phyloP scores from a whole-genome alignment of 228 moss, liverwort and hornwort genomes.

The Sphagnum fallax region DNA sequence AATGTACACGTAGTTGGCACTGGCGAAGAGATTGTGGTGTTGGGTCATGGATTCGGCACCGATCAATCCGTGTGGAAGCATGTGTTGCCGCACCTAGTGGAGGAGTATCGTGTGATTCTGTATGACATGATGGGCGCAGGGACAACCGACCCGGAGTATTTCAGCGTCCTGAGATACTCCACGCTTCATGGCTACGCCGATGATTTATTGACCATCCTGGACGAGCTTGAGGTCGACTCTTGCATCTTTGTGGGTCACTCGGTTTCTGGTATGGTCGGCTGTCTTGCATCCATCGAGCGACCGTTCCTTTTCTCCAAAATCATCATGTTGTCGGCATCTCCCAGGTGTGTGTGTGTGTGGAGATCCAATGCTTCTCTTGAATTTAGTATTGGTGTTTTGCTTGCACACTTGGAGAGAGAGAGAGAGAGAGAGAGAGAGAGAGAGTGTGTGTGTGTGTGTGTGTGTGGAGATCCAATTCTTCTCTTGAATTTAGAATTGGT shows the following conservation, averaged over 20 bases:
- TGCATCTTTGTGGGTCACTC: slow-evolving; percentile 61
- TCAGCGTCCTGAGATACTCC: slow-evolving; percentile 47
- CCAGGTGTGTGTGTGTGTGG: slow-evolving; percentile 25
- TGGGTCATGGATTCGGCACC: slow-evolving; percentile 73
- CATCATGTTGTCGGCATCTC: slow-evolving; percentile 56
- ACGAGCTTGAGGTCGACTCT: slow-evolving; percentile 40
- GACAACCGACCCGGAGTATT: slow-evolving; percentile 60
- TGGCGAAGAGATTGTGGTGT: slow-evolving; percentile 43
- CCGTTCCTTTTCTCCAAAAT: slow-evolving; percentile 51
- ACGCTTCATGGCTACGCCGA: slow-evolving; percentile 54
- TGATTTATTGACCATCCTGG: slow-evolving; percentile 59
- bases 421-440: no score
- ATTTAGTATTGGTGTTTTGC: neutral
- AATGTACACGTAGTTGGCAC: slow-evolving; percentile 48
- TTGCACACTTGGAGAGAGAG: neutral
- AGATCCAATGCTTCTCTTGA: neutral
- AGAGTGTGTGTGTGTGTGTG: no score
- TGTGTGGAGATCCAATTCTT: no score
- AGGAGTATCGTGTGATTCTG: slow-evolving; percentile 55
- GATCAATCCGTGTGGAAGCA: slow-evolving; percentile 76
- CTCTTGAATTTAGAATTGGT: neutral
- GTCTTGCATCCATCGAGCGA: slow-evolving; percentile 50
- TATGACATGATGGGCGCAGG: slow-evolving; percentile 66
- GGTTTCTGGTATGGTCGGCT: slow-evolving; percentile 59
- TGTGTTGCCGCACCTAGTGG: slow-evolving; percentile 36